phyloP scores from a whole-genome alignment of 1,139 yeast genomes.

The Meyerozyma smithsonii region DNA sequence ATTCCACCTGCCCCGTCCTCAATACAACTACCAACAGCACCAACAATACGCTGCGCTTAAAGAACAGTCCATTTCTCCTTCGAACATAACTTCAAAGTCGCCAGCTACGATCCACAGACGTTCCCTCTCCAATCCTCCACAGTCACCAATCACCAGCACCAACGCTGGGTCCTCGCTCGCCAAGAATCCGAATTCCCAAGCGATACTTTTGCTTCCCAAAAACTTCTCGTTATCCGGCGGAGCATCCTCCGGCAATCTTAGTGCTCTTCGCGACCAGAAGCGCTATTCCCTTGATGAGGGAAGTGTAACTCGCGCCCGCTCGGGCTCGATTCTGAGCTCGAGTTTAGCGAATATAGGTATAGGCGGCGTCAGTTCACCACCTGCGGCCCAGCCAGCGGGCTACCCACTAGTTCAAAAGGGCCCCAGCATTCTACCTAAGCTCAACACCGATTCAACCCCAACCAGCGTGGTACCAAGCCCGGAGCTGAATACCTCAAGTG shows the following conservation, averaged over 20 bases:
- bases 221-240: conserved; percentile 35
- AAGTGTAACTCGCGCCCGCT: not conserved
- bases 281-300: conserved; percentile 29
- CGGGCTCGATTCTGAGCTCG: conserved; percentile 9
- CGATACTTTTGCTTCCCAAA: conserved; percentile 42
- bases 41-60: conserved; percentile 11
- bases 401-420: not conserved
- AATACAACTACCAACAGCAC: conserved; percentile 7
- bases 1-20: conserved; percentile 5
- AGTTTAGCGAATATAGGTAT: conserved; percentile 19
- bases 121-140: conserved; percentile 33
- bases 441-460: not conserved
- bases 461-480: not conserved
- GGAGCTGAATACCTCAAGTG: not conserved
- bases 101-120: conserved; percentile 24
- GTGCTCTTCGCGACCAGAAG: conserved; percentile 14
- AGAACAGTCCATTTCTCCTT: conserved; percentile 32
- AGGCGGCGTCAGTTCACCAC: conserved; percentile 9
- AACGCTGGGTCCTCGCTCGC: conserved; percentile 4
- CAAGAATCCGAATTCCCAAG: conserved; percentile 21
- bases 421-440: not conserved
- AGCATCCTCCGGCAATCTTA: conserved; percentile 9
- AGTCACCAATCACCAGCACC: conserved; percentile 17
- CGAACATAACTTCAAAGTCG: conserved; percentile 12
- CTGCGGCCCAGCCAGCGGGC: conserved; percentile 3